These are phyloP conservation scores for Podospora conica DNA, from an alignment of 495 filamentous ascomycete genomes.

Conservation along the genomic window DNA sequence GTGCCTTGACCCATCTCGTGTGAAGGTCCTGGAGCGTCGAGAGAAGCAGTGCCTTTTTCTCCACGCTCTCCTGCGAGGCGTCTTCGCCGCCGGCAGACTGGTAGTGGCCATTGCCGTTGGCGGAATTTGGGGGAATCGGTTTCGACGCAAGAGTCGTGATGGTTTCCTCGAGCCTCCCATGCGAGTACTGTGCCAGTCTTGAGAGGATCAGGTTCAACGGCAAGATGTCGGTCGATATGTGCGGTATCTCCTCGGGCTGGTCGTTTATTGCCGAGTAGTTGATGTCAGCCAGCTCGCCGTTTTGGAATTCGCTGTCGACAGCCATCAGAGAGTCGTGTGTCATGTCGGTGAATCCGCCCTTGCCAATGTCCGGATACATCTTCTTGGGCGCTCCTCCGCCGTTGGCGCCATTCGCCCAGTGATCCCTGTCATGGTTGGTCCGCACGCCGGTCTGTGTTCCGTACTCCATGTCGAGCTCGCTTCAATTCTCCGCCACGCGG, in stretches of 20 bases:
- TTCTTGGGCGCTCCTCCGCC: constrained; percentile 21
- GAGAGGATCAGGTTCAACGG: constrained; percentile 63
- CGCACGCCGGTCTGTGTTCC: constrained; percentile 39
- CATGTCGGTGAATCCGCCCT: constrained; percentile 18
- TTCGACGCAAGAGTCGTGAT: constrained; percentile 66
- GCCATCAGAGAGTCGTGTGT: constrained; percentile 26
- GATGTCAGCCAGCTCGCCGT: constrained; percentile 9
- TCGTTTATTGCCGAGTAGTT: constrained; percentile 38
- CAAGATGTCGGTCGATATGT: constrained; percentile 70
- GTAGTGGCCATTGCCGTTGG: constrained; percentile 45
- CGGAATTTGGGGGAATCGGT: constrained; percentile 40
- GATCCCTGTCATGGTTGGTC: constrained; percentile 46
- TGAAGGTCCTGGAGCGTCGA: constrained; percentile 58
- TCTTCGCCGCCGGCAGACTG: constrained; percentile 36
- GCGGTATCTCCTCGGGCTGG: constrained; percentile 66
- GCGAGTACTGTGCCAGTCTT: constrained; percentile 75
- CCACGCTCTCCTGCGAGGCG: constrained; percentile 57
- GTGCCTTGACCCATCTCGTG: constrained; percentile 72
- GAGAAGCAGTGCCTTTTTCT: constrained; percentile 73
- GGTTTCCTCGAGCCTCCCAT: constrained; percentile 63
- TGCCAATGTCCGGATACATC: constrained; percentile 20
- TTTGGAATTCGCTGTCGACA: constrained; percentile 11
- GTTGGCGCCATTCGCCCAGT: constrained; percentile 36
- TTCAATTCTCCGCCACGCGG: constrained; percentile 6
- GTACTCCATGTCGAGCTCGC: constrained; percentile 48